Percentiles rank a stretch among this genome's conserved stretches.
phyloP scores from a whole-genome alignment of 495 filamentous ascomycete genomes.

The Acidiella bohemica region DNA sequence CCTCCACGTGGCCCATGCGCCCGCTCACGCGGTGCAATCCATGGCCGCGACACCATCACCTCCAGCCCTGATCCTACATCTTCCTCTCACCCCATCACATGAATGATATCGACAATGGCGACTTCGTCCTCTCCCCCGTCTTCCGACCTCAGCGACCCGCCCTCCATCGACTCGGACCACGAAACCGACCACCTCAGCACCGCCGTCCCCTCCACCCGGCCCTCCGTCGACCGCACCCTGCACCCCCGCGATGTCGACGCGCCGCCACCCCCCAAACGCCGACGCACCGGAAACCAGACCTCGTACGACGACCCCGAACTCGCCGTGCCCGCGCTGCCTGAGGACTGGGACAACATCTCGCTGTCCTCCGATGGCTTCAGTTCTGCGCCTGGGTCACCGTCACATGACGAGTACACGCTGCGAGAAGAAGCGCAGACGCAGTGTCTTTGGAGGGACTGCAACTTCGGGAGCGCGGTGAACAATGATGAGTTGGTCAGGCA shows the following conservation, averaged over 20 bases:
- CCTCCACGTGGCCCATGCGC: not conserved
- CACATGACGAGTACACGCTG: constrained; percentile 58
- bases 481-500: constrained; percentile 92
- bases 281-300: constrained; percentile 16
- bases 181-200: constrained; percentile 21
- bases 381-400: constrained; percentile 60
- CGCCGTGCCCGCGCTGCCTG: constrained; percentile 12
- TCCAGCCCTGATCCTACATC: too few relatives aligned
- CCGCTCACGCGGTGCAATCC: too few relatives aligned
- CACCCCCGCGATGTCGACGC: constrained; percentile 19
- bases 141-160: constrained; percentile 23
- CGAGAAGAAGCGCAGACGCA: constrained; percentile 69
- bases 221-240: constrained; percentile 16
- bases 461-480: constrained; percentile 64
- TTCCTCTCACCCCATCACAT: not conserved
- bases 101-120: constrained; percentile 18
- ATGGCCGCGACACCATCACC: too few relatives aligned
- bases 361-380: constrained; percentile 83
- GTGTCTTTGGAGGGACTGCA: constrained; percentile 82
- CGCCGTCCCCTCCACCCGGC: constrained; percentile 19
- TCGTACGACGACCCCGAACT: constrained; percentile 8
- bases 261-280: constrained; percentile 29
- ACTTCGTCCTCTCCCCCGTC: constrained; percentile 20
- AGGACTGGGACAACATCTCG: constrained; percentile 29
- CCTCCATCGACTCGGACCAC: constrained; percentile 22